phyloP scores from a whole-genome alignment of 192 early-diverging fungal genomes.

The Backusella tarrabulga region DNA sequence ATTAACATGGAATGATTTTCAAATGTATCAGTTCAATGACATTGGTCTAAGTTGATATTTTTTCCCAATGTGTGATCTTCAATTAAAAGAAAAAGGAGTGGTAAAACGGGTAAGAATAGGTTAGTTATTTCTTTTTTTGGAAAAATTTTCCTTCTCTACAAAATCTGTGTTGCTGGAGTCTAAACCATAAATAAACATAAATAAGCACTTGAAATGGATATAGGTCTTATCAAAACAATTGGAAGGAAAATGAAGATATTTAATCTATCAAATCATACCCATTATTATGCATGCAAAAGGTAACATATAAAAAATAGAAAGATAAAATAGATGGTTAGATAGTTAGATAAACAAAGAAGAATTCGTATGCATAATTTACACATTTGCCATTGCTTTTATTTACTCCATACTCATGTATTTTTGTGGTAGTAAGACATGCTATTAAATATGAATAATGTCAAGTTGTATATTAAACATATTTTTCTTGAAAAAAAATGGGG shows the following conservation, averaged over 20 bases:
- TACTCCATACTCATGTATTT: neutral
- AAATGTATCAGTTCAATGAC: neutral
- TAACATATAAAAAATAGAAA: neutral
- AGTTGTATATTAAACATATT: neutral
- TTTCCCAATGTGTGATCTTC: neutral
- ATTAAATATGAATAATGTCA: neutral
- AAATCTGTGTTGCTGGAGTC: neutral
- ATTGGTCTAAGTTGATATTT: neutral
- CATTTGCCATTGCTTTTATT: neutral
- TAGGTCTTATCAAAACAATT: neutral
- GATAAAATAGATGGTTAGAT: neutral
- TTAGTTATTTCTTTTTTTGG: neutral
- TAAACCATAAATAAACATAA: neutral
- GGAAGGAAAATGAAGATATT: neutral
- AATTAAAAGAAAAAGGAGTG: neutral
- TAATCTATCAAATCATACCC: neutral
- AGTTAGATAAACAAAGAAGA: neutral
- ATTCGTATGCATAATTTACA: neutral
- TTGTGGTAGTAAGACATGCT: neutral
- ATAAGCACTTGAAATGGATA: neutral
- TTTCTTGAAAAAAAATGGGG: neutral
- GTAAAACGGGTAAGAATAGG: conserved; percentile 1
- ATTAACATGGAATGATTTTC: neutral
- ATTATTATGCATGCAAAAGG: neutral
- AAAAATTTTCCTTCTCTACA: neutral